Evolutionary conservation across 169 alveolate species (phyloP).

Genomic region (Eimeria tenella): DNA sequence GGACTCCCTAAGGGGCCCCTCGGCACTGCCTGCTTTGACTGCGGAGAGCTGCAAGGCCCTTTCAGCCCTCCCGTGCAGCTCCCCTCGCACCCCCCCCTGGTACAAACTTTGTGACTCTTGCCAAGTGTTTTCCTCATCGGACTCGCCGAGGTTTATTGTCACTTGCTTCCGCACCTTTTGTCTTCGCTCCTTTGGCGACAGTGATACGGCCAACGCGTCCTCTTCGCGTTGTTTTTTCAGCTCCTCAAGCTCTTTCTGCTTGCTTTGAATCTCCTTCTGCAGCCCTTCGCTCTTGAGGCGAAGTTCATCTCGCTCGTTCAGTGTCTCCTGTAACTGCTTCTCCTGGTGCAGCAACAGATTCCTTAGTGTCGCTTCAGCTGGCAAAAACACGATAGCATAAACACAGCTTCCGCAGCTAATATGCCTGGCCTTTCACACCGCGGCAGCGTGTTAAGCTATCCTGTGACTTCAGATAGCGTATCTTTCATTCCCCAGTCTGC

Average conservation of each 20-base stretch:
- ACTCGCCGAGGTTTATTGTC: slow-evolving; percentile 56
- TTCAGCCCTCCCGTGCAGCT: slow-evolving; percentile 76
- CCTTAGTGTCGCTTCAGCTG: slow-evolving; percentile 61
- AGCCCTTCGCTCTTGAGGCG: slow-evolving; percentile 17
- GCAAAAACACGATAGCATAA: not conserved
- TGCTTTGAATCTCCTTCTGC: slow-evolving; percentile 37
- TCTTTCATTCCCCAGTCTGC: too few species aligned
- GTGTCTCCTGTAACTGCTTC: slow-evolving; percentile 62
- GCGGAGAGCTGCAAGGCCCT: slow-evolving; percentile 76
- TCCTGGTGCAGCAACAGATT: slow-evolving; percentile 71
- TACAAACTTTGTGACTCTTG: not conserved
- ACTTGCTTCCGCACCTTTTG: slow-evolving; percentile 50
- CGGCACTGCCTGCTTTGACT: slow-evolving; percentile 71
- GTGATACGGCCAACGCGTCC: not conserved
- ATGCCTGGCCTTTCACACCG: too few species aligned
- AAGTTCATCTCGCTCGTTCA: slow-evolving; percentile 59
- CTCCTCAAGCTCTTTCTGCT: slow-evolving; percentile 38
- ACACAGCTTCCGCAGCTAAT: not conserved
- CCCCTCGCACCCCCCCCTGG: slow-evolving; percentile 81
- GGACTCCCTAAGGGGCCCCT: slow-evolving; percentile 42
- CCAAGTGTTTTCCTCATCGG: slow-evolving; percentile 6
- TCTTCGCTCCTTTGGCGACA: not conserved
- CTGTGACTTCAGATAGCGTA: too few species aligned
- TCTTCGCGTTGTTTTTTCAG: not conserved
- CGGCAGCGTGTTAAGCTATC: too few species aligned